Evolutionary conservation across 2,329 filamentous ascomycete genomes (phyloP).

Genomic region (Alternaria postmessia): DNA sequence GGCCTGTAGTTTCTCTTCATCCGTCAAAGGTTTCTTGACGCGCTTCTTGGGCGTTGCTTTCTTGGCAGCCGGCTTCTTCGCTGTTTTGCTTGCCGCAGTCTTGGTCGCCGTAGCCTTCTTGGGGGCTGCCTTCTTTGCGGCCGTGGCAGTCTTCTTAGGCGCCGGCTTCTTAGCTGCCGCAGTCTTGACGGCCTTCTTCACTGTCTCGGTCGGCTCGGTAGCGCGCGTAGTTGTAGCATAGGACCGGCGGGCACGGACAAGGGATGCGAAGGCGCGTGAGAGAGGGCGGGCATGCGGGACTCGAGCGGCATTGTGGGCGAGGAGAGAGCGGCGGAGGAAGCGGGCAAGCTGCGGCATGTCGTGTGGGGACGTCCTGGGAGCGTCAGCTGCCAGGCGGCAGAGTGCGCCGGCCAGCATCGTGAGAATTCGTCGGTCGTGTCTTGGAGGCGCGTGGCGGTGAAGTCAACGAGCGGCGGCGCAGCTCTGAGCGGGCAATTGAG

Average conservation of each 20-base stretch:
- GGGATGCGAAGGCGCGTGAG: conserved; percentile 35
- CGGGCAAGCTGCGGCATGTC: conserved; percentile 46
- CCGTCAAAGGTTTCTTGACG: conserved; percentile 37
- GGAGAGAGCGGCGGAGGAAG: conserved; percentile 35
- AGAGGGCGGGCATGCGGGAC: conserved; percentile 23
- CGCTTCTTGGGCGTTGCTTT: conserved; percentile 32
- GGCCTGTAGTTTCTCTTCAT: conserved; percentile 40
- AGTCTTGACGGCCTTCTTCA: conserved; percentile 41
- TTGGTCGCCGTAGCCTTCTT: conserved; percentile 23
- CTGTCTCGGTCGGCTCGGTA: conserved; percentile 44
- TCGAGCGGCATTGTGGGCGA: conserved; percentile 32
- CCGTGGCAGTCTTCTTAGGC: conserved; percentile 36
- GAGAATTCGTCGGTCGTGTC: conserved; percentile 9
- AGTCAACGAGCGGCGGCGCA: conserved; percentile 20
- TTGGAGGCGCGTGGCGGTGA: conserved; percentile 13
- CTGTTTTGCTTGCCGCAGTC: conserved; percentile 23
- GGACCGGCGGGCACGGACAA: conserved; percentile 33
- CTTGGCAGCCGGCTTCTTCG: conserved; percentile 30
- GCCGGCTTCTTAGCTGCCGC: conserved; percentile 33
- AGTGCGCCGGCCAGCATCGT: conserved; percentile 49
- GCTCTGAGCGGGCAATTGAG: conserved; percentile 31
- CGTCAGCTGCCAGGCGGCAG: conserved; percentile 46
- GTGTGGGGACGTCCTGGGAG: conserved; percentile 47
- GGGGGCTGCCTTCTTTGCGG: conserved; percentile 34
- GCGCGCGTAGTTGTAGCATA: conserved; percentile 46